phyloP scores from a whole-genome alignment of 176 grass and related monocot species.

The Oryza meridionalis region DNA sequence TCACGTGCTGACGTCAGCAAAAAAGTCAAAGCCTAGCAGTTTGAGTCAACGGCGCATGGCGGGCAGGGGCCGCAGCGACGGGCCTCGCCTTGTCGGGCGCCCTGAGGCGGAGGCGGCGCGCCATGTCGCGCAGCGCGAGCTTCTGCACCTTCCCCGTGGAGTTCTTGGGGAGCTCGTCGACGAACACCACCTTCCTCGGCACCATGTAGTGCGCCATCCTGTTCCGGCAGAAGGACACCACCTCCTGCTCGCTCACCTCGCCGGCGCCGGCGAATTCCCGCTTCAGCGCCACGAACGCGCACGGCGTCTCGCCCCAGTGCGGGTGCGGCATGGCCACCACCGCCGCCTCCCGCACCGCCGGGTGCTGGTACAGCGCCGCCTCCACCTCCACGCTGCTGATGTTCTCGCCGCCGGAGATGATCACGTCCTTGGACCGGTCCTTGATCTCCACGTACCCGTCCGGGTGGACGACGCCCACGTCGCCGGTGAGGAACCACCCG shows the following conservation, averaged over 20 bases:
- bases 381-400: conserved; percentile 85
- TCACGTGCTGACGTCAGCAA: not conserved
- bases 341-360: conserved; percentile 57
- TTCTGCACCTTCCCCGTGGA: conserved; percentile 69
- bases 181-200: conserved; percentile 66
- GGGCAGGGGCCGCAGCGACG: not conserved
- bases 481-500: conserved; percentile 67
- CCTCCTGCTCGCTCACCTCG: conserved; percentile 51
- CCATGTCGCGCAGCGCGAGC: conserved; percentile 46
- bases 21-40: not conserved
- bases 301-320: conserved; percentile 56
- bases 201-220: conserved; percentile 64
- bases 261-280: conserved; percentile 38
- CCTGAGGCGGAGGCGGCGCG: conserved; percentile 15
- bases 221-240: conserved; percentile 55
- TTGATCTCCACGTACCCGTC: conserved; percentile 80
- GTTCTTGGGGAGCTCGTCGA: conserved; percentile 65
- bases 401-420: conserved; percentile 85
- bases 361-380: conserved; percentile 54
- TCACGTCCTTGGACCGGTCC: conserved; percentile 72
- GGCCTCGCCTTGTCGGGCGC: not conserved
- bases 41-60: not conserved
- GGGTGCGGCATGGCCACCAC: conserved; percentile 70
- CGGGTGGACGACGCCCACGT: conserved; percentile 61
- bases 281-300: conserved; percentile 57